These are phyloP conservation scores for Silene coronaria DNA, from an alignment of 179 eudicot species.

Conservation along the genomic window DNA sequence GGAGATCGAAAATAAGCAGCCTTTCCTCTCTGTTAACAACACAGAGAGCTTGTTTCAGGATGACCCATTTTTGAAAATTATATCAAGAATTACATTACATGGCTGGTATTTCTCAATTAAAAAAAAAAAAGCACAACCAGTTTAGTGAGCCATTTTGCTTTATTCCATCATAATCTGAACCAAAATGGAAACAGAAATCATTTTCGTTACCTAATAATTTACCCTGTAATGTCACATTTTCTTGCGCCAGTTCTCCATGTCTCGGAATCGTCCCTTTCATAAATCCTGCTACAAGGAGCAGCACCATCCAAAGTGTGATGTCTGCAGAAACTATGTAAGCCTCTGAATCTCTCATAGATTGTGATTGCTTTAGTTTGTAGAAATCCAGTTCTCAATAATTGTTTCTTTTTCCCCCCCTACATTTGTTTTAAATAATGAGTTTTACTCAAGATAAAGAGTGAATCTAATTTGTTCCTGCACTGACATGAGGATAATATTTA, in stretches of 20 bases:
- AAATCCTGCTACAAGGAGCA: conserved; percentile 83
- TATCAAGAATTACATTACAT: not conserved
- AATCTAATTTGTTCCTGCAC: conserved; percentile 3
- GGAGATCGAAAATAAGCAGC: no score
- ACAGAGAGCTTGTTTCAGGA: not conserved
- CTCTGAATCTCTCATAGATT: not conserved
- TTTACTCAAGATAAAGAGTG: not conserved
- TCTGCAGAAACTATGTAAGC: conserved; percentile 76
- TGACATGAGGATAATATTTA: not conserved
- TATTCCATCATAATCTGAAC: not conserved
- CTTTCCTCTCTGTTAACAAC: not conserved
- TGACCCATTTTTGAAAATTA: not conserved
- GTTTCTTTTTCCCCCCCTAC: not conserved
- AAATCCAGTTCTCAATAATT: not conserved
- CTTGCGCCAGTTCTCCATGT: conserved; percentile 68
- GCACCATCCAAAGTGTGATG: conserved; percentile 91
- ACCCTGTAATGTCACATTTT: not conserved
- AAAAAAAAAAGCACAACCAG: not conserved
- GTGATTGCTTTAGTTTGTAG: not conserved
- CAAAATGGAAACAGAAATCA: no score
- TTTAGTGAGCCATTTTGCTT: not conserved
- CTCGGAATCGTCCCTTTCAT: conserved; percentile 80
- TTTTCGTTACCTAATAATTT: not conserved
- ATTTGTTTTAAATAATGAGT: not conserved
- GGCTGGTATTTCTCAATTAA: not conserved